Evolutionary conservation across 2,329 filamentous ascomycete species (phyloP).

Genomic region (Thielaviopsis euricoi): DNA sequence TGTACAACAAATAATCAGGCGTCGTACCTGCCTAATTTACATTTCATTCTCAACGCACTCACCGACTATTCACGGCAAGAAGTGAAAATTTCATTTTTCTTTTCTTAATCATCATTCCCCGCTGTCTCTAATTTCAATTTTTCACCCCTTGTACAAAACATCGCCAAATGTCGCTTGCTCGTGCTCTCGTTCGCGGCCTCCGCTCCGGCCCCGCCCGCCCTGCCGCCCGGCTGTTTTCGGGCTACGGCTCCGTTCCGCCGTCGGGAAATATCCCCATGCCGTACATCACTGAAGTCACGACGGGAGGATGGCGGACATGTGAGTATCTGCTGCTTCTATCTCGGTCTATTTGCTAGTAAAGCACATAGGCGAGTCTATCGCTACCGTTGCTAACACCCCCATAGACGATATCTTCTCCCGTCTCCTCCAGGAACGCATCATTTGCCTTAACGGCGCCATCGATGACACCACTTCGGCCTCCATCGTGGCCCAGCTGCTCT

Average conservation of each 20-base stretch:
- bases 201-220: too few species aligned
- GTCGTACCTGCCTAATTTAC: too few species aligned
- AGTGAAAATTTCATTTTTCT: neutral
- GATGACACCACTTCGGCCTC: conserved; percentile 84
- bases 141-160: too few species aligned
- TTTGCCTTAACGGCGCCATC: conserved; percentile 83
- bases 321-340: too few species aligned
- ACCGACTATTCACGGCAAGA: too few species aligned
- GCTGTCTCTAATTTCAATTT: neutral
- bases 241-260: conserved; percentile 14
- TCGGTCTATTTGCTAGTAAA: too few species aligned
- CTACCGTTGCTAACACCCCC: too few species aligned
- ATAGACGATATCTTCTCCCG: conserved; percentile 60
- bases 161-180: neutral
- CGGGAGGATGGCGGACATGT: conserved; percentile 66
- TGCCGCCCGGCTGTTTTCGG: neutral
- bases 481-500: conserved; percentile 89
- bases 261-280: conserved; percentile 36
- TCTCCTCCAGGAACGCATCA: conserved; percentile 71
- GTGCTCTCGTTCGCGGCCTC: neutral
- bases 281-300: conserved; percentile 41
- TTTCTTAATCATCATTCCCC: neutral
- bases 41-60: too few species aligned
- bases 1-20: too few species aligned
- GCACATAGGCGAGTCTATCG: too few species aligned